Evolutionary conservation across 2,329 filamentous ascomycete genomes (phyloP).

Genomic region (Trichoderma gracile): DNA sequence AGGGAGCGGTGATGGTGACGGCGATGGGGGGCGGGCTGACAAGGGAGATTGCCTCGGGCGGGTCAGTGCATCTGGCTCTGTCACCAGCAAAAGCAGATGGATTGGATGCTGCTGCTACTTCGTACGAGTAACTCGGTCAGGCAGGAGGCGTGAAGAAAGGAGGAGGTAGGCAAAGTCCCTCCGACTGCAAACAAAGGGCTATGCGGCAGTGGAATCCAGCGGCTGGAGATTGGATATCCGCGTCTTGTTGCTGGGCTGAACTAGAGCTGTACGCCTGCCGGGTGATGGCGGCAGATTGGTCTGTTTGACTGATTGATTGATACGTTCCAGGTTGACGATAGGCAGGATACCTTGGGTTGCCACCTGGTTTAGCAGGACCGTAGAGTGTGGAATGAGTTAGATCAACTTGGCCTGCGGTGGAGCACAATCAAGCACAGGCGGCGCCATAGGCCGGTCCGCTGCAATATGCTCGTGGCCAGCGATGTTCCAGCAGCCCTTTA

Average conservation of each 20-base stretch:
- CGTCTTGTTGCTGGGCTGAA: neutral
- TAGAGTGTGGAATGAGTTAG: constrained; percentile 13
- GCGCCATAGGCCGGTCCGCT: neutral
- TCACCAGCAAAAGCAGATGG: neutral
- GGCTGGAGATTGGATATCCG: constrained; percentile 4
- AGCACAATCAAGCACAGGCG: neutral
- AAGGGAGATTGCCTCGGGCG: constrained; percentile 25
- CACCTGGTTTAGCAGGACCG: neutral
- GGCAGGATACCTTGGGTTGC: no score
- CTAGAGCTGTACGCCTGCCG: constrained; percentile 5
- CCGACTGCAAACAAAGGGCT: neutral
- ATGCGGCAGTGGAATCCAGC: neutral
- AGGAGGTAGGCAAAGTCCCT: neutral
- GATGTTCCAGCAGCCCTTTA: constrained; percentile 14
- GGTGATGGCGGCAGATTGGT: constrained; percentile 14
- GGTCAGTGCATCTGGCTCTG: constrained; percentile 25
- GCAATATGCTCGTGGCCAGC: neutral
- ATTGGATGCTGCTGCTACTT: neutral
- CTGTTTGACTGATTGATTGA: constrained; percentile 13
- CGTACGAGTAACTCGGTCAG: no score
- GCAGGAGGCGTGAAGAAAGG: neutral
- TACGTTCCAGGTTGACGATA: constrained; percentile 1
- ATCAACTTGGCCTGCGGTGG: constrained; percentile 16
- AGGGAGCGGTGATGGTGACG: constrained; percentile 27
- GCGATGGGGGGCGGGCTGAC: constrained; percentile 18